These are phyloP conservation scores for Acer campestre DNA, from an alignment of 345 rosid genomes.

Conservation along the genomic window DNA sequence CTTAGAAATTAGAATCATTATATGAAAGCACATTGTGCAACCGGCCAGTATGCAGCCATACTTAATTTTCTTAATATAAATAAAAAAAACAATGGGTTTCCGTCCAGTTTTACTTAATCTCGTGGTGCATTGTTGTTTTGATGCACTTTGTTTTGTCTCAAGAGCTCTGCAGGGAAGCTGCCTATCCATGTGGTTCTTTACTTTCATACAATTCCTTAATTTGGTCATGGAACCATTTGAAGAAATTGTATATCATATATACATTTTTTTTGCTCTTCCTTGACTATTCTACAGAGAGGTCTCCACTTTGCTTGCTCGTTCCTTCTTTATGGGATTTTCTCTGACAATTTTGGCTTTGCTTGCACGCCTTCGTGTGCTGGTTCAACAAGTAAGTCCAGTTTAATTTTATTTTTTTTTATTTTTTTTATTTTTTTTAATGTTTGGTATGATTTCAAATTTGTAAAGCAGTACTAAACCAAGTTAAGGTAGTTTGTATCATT, in stretches of 20 bases:
- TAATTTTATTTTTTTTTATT: slow-evolving; percentile 11
- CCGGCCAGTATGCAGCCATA: background rate
- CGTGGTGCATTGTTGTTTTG: background rate
- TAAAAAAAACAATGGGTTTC: background rate
- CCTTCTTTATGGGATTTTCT: slow-evolving; percentile 82
- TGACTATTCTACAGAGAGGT: slow-evolving; percentile 55
- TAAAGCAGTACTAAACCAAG: background rate
- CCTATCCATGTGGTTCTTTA: background rate
- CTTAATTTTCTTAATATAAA: background rate
- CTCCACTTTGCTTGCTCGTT: slow-evolving; percentile 76
- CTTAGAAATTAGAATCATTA: background rate
- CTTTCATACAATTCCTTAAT: background rate
- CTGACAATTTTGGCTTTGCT: slow-evolving; percentile 74
- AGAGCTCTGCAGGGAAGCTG: background rate
- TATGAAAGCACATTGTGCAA: background rate
- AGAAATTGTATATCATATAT: background rate
- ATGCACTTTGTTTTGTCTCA: background rate
- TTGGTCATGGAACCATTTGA: background rate
- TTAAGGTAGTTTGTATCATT: background rate
- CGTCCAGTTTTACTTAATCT: background rate
- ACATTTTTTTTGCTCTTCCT: slow-evolving; percentile 18
- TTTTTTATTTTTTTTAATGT: background rate
- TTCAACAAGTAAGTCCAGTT: slow-evolving; percentile 77
- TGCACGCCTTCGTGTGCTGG: slow-evolving; percentile 81
- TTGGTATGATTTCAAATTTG: background rate